A percentile compares a stretch with the other conserved stretches of the same genome.
Conservation (phyloP, 768 basidiomycete genomes). For the Lactarius sanguifluus region DNA sequence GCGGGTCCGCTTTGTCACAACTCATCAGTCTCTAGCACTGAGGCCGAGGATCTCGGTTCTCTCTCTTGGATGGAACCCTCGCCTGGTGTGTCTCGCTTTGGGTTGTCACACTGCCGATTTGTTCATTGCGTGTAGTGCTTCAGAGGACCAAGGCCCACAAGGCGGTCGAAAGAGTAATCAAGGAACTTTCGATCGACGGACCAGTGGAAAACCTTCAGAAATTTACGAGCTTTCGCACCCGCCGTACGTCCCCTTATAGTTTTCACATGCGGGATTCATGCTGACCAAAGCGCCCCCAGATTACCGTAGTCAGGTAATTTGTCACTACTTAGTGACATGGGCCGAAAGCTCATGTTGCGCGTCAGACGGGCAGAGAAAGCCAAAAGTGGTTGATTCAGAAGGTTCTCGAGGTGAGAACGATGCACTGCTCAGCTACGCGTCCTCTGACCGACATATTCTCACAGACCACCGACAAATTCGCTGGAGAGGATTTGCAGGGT, state of each 20-base stretch:
- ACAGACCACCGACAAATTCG: conserved; percentile 65
- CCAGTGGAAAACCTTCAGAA: conserved; percentile 61
- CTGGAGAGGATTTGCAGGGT: conserved; percentile 53
- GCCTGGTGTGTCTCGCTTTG: conserved; percentile 5
- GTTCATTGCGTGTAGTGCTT: conserved; percentile 48
- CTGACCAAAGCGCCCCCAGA: conserved; percentile 41
- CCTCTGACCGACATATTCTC: conserved; percentile 18
- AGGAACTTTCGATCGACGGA: conserved; percentile 64
- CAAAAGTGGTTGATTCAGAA: conserved; percentile 74
- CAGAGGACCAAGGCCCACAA: conserved; percentile 61
- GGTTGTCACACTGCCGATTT: conserved; percentile 10
- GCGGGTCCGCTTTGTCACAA: conserved; percentile 4
- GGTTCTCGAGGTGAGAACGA: conserved; percentile 55
- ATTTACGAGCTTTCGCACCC: conserved; percentile 71
- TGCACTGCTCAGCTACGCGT: conserved; percentile 2
- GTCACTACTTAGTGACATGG: conserved; percentile 22
- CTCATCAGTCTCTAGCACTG: conserved; percentile 26
- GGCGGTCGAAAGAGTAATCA: conserved; percentile 57
- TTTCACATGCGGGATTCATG: conserved; percentile 28
- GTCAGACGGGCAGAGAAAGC: conserved; percentile 72
- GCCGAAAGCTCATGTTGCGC: not conserved
- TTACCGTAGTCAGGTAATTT: conserved; percentile 68
- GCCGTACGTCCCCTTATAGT: conserved; percentile 50
- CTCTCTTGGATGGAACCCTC: not conserved
- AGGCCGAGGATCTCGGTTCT: conserved; percentile 26